phyloP scores from a whole-genome alignment of 768 basidiomycete species.

The Tricholoma terreum region DNA sequence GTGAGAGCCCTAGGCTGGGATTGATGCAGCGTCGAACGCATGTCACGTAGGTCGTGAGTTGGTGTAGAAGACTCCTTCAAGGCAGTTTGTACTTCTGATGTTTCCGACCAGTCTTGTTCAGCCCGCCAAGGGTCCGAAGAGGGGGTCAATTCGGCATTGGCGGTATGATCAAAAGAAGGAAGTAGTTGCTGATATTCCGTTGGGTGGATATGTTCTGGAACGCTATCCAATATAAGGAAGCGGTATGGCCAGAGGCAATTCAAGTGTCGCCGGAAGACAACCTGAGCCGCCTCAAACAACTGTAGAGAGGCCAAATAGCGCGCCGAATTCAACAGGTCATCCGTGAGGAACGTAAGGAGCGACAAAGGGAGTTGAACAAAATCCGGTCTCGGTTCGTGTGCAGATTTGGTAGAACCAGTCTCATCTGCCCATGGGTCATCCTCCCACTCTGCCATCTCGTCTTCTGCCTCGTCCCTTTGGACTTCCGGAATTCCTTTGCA shows the following conservation, averaged over 20 bases:
- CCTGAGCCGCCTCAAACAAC: conserved; percentile 53
- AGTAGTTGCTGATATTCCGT: conserved; percentile 58
- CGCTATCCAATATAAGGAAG: conserved; percentile 61
- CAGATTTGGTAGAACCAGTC: conserved; percentile 21
- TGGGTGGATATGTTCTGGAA: conserved; percentile 75
- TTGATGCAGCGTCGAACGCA: conserved; percentile 1
- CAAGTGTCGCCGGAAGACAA: conserved; percentile 59
- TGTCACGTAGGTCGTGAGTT: background rate
- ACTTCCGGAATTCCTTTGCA: conserved; percentile 37
- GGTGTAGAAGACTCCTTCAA: conserved; percentile 27
- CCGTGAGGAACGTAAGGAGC: conserved; percentile 62
- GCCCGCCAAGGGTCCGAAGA: conserved; percentile 44
- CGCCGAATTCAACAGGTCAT: conserved; percentile 56
- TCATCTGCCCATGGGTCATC: conserved; percentile 76
- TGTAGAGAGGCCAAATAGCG: conserved; percentile 63
- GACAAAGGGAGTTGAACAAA: conserved; percentile 41
- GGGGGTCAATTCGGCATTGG: conserved; percentile 39
- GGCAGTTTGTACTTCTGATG: conserved; percentile 37
- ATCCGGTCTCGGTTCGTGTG: conserved; percentile 21
- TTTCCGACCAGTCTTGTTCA: conserved; percentile 60
- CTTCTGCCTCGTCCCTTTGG: conserved; percentile 40
- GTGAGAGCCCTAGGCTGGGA: conserved; percentile 34
- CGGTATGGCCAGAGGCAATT: conserved; percentile 64
- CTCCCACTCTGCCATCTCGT: conserved; percentile 65
- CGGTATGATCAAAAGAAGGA: conserved; percentile 53